Base-by-base conservation (phyloP, 768 basidiomycete species). In the Clavaria fumosa region DNA sequence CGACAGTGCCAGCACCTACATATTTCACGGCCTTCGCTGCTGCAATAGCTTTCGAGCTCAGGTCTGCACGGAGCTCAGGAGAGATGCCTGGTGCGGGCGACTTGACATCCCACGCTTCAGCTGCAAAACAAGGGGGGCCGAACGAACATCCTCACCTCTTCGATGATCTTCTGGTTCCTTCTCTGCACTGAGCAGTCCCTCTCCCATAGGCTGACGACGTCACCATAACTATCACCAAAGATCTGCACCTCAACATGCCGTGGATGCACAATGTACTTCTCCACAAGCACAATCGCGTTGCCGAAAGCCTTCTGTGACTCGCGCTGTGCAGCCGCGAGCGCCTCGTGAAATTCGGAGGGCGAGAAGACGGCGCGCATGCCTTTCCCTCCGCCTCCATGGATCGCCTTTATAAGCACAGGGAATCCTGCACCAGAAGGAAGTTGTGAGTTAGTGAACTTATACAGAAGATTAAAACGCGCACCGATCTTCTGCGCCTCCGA, bases 201-300 rank as follows among this genome's bases (percentile, higher is more conserved):
- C 56, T 95, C 91, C 84, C 88, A 95, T n/a, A 93, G 64, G 50
- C 84, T 86, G n/a, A 93, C 80, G 3, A 72, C 78, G 32, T 67
- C 70, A n/a, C 86, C 88, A 20, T 64, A 56, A 6, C 58, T 65
- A 59, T 95, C 91, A 9, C 84, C 86, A 51, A 96, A 95, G 4
- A 95, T 78, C 54, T 96, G 90, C 3, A 96, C 89, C 51, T 96
- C 91, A 21, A 96, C 75, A 52, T 93, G 90, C 42, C 90, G 69
- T 12, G 90, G 89, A 11, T 72, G 73, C 45, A 77, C 68, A 37
- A 96, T 78, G 48, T 81, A 96, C 49, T 83, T 81, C 64, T 96
- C 90, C 0, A 96, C 71, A 9, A 93, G 60, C 2, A 96, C 89
- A 6, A 71, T 70, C 39, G 83, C 77, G 46, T 90, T 83, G 9